Conservation (phyloP, 352 stramenopile species). For the Globisporangium apiculatum region DNA sequence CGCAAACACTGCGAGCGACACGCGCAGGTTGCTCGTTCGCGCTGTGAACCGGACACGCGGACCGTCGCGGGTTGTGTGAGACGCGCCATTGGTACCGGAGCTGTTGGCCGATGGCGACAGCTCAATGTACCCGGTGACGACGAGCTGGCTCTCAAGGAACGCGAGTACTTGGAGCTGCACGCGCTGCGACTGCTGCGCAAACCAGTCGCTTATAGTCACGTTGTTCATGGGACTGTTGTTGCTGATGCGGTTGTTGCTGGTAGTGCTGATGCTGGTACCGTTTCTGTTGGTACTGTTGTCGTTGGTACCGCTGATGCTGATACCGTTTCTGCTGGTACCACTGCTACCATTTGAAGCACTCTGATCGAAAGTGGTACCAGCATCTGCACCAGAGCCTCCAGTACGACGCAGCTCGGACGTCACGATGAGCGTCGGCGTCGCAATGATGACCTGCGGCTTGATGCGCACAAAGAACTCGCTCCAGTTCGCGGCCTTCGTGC, state of each 20-base stretch:
- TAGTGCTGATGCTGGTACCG: background rate
- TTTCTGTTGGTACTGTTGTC: background rate
- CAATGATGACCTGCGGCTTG: conserved; percentile 8
- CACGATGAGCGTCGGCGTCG: conserved; percentile 11
- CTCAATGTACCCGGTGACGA: conserved; percentile 4
- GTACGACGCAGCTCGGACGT: background rate
- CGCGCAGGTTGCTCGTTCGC: background rate
- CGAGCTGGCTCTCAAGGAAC: conserved; percentile 7
- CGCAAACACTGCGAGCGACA: conserved; percentile 10
- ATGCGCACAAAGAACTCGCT: background rate
- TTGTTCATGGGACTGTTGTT: background rate
- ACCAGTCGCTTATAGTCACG: conserved; percentile 1
- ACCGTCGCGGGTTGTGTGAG: background rate
- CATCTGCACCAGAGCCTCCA: too few species aligned
- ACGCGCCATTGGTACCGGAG: too few species aligned
- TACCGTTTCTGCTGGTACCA: background rate
- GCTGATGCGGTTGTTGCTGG: too few species aligned
- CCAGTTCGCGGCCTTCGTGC: background rate
- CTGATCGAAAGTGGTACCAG: too few species aligned
- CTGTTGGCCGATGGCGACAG: background rate
- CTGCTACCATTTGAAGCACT: too few species aligned
- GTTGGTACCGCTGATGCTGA: too few species aligned
- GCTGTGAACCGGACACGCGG: conserved; percentile 4
- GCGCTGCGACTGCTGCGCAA: background rate
- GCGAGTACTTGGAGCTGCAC: conserved; percentile 7